phyloP scores from a whole-genome alignment of 163 green algal genomes.

The Picocystis sp. region DNA sequence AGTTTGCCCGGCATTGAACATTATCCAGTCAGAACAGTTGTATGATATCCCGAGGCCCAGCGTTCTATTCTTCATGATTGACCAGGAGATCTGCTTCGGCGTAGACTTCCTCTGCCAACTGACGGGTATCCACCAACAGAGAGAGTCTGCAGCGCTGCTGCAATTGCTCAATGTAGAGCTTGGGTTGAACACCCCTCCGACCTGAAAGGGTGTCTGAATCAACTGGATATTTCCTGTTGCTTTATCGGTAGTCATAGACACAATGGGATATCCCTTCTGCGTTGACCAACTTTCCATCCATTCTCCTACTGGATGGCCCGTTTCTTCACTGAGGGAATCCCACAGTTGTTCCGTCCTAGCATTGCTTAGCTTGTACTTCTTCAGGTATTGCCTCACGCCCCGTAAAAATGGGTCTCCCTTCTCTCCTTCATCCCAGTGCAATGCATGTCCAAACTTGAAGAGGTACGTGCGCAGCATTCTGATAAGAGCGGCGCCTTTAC shows the following conservation, averaged over 20 bases:
- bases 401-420: conserved; percentile 1
- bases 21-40: not conserved
- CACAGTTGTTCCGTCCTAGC: not conserved
- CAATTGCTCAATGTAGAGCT: not conserved
- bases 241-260: no score
- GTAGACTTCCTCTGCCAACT: not conserved
- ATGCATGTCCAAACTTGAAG: not conserved
- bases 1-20: conserved; percentile 4
- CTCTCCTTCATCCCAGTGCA: not conserved
- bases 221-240: no score
- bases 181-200: not conserved
- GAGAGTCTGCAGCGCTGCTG: not conserved
- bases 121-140: not conserved
- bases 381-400: conserved; percentile 4
- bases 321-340: conserved; percentile 1
- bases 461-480: conserved; percentile 48
- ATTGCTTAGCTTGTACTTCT: conserved; percentile 2
- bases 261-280: not conserved
- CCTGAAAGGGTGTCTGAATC: no score
- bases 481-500: conserved; percentile 62
- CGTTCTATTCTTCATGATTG: not conserved
- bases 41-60: not conserved
- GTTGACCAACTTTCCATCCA: not conserved
- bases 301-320: not conserved
- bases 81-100: not conserved